Percentiles rank a stretch among this genome's conserved stretches.
Evolutionary conservation across 768 basidiomycete genomes (phyloP).

Genomic region (Pulveroboletus sp.): DNA sequence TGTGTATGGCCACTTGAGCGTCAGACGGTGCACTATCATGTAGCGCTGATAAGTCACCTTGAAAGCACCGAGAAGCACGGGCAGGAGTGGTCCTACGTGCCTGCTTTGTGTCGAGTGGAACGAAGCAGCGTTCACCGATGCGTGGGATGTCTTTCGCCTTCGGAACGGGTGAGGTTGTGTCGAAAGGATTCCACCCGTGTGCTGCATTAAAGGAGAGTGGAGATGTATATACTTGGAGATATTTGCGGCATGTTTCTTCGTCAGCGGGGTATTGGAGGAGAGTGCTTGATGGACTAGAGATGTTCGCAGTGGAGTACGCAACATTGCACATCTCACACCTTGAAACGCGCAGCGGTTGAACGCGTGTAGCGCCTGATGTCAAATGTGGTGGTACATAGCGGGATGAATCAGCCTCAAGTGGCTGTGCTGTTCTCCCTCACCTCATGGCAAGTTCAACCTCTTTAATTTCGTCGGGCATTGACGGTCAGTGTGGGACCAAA

Average conservation of each 20-base stretch:
- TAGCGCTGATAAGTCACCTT: conserved; percentile 42
- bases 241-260: not conserved
- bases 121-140: conserved; percentile 8
- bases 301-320: conserved; percentile 33
- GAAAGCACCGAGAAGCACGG: conserved; percentile 54
- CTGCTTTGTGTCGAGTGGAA: conserved; percentile 41
- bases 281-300: not conserved
- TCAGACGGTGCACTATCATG: not conserved
- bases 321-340: conserved; percentile 47
- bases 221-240: not conserved
- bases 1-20: conserved; percentile 23
- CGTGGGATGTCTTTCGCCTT: conserved; percentile 2
- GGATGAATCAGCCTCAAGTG: conserved; percentile 2
- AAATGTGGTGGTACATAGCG: not conserved
- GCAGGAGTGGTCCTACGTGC: conserved; percentile 35
- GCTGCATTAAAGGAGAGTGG: not conserved
- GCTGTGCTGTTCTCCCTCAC: conserved; percentile 5
- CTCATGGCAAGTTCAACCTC: no score
- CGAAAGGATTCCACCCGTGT: conserved; percentile 5
- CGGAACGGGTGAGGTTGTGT: not conserved
- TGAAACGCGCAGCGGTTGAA: not conserved
- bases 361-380: not conserved
- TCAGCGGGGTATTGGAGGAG: not conserved
- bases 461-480: no score
- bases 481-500: no score